phyloP scores from a whole-genome alignment of 768 basidiomycete species.

The Russula abietina region DNA sequence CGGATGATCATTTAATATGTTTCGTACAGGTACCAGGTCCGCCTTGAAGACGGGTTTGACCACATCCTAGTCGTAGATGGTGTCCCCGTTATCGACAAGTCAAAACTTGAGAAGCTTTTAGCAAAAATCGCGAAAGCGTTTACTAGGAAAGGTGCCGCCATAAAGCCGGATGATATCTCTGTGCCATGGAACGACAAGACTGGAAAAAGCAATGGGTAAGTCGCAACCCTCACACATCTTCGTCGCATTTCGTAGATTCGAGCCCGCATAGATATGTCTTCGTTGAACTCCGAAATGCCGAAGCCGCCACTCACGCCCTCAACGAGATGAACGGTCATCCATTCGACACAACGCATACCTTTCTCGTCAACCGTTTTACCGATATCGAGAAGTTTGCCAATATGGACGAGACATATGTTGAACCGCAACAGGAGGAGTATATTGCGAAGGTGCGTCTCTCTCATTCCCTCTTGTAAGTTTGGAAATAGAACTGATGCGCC shows the following conservation, averaged over 20 bases:
- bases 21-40: constrained; percentile 66
- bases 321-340: constrained; percentile 65
- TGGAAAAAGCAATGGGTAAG: constrained; percentile 90
- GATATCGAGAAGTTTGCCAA: constrained; percentile 81
- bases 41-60: constrained; percentile 83
- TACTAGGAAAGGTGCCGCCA: constrained; percentile 65
- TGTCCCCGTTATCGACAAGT: constrained; percentile 81
- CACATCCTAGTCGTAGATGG: constrained; percentile 91
- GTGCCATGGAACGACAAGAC: constrained; percentile 83
- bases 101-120: constrained; percentile 76
- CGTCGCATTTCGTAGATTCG: neutral
- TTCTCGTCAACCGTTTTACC: constrained; percentile 79
- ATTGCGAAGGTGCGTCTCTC: constrained; percentile 55
- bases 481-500: neutral
- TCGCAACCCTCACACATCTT: neutral
- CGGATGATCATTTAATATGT: neutral
- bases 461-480: neutral
- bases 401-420: constrained; percentile 71
- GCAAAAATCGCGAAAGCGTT: constrained; percentile 82
- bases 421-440: constrained; percentile 70
- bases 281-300: constrained; percentile 64
- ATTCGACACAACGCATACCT: constrained; percentile 84
- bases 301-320: constrained; percentile 66
- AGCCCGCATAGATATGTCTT: constrained; percentile 61
- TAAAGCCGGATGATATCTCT: constrained; percentile 72